Evolutionary conservation across 2,329 filamentous ascomycete genomes (phyloP), one percentile per base, ranked within the genome.

Genomic region (Ophiostoma ulmi): DNA sequence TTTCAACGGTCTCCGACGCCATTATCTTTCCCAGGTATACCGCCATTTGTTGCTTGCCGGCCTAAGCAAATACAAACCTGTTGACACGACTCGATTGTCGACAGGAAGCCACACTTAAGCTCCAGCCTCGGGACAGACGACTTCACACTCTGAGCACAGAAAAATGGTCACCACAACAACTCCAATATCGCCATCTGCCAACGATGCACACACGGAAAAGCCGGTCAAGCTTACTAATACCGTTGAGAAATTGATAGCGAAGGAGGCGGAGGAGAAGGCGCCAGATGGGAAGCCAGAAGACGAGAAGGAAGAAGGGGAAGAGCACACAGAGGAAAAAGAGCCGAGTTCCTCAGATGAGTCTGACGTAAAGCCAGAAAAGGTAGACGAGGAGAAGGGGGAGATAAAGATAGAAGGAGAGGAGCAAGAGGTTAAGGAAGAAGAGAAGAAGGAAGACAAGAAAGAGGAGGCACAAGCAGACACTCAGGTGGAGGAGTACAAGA

Each of bases 121-220:
- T 26, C 52, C 52, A 58, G 52, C 52, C 11, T 58, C 52, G 22
- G 22, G 10, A 58, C n/a, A 14, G 39, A 17, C 17, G 41, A 48
- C 52, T 26, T n/a, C 52, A 26, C 44, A 58, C 52, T 58, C 17
- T 10, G 26, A 14, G 20, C 55, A 64, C 61, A 39, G 55, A 3
- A 7, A 35, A 11, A 70, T 70, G 69, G 69, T 67, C 31, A 48
- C 71, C 6, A 70, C 69, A 31, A 52, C 71, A 35, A 64, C 61
- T 39, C 69, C 71, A 70, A 68, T 65, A 68, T 20, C 52, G 26
- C 69, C 63, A 22, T 31, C 64, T 20, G 64, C 22, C 26, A 68
- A 36, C 14, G 64, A 67, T 5, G 63, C 35, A 0, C 44, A 61
- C 35, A 44, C 55, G 38, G 31, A 39, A 8, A 39, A 26, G 22